Percentiles rank a stretch among this genome's conserved stretches.
Conservation (phyloP, 106 monocot species). For the Allium sativum region DNA sequence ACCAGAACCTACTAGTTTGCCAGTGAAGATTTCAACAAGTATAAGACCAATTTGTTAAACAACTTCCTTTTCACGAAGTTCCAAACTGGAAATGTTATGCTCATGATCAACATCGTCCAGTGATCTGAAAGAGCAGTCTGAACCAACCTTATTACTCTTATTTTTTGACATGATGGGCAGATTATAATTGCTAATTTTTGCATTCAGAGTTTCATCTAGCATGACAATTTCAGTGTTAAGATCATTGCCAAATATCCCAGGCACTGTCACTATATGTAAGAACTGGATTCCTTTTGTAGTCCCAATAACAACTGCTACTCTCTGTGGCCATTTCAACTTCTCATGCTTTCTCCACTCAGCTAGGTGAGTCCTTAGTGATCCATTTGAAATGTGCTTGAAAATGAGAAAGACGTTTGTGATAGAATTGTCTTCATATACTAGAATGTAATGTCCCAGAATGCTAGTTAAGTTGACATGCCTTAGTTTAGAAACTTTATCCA, state of each 20-base stretch:
- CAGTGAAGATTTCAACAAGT: slow-evolving; percentile 50
- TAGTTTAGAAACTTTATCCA: slow-evolving; percentile 67
- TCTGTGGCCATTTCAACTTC: slow-evolving; percentile 91
- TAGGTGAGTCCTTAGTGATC: slow-evolving; percentile 76
- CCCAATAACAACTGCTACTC: slow-evolving; percentile 68
- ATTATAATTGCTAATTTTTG: slow-evolving; percentile 84
- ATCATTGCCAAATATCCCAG: slow-evolving; percentile 63
- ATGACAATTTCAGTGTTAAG: slow-evolving; percentile 61
- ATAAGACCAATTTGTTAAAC: slow-evolving; percentile 54
- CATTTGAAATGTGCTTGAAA: slow-evolving; percentile 53
- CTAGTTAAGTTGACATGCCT: slow-evolving; percentile 80
- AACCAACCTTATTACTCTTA: slow-evolving; percentile 57
- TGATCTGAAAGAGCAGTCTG: slow-evolving; percentile 35
- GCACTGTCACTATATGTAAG: slow-evolving; percentile 57
- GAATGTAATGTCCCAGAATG: slow-evolving; percentile 72
- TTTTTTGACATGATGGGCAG: slow-evolving; percentile 50
- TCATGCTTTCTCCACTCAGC: slow-evolving; percentile 87
- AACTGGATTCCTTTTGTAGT: slow-evolving; percentile 80
- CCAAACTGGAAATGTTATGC: slow-evolving; percentile 32
- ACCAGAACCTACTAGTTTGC: slow-evolving; percentile 21
- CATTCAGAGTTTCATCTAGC: slow-evolving; percentile 70
- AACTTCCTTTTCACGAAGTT: slow-evolving; percentile 43
- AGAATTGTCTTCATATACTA: slow-evolving; percentile 16
- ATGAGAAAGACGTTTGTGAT: slow-evolving; percentile 36
- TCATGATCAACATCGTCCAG: slow-evolving; percentile 28